Base-by-base conservation (phyloP, 2,329 filamentous ascomycete genomes). In the Phaeosphaeriaceae sp. region DNA sequence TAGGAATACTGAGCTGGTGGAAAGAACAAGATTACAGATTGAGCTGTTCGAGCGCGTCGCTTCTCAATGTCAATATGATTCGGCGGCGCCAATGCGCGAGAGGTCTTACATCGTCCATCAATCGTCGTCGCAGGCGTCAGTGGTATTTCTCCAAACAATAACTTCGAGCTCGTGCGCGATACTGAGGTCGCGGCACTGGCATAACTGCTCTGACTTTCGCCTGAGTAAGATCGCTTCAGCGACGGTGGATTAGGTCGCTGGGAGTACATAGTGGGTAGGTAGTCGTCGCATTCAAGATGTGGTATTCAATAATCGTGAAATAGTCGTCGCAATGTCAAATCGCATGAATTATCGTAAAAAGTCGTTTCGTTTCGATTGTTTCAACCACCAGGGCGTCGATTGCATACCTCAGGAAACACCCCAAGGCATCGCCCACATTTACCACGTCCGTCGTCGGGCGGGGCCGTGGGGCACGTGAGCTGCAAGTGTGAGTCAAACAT, bases 81-180 rank as follows among this genome's bases (percentile, higher is more conserved):
- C 41, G 20, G 36, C 13, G 5, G 22, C 22, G 49, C 36, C 4
- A 51, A 51, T 49, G 56, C 54, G 58, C 60, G 62, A 25, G 56
- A 48, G 25, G 51, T 65, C 73, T 76, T 72, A 76, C 75, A 76
- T 76, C 71, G 62, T 61, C 72, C 73, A 60, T 73, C 71, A 45
- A 71, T 65, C 2, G 70, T 75, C 19, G 73, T 75, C 54, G 72
- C 73, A 61, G 79, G 79, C 47, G 76, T 78, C 57, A 76, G 74
- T 60, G 81, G 79, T 57, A 84, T 82, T 65, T 84, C 82, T 60
- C 82, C 82, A 73, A 84, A 84, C 60, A 84, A 69, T 54, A 81
- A 70, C 74, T 72, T 77, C 17, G 74, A 77, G 65, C 73, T 78
- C 45, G 74, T 62, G 52, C 71, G 73, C 60, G 73, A 77, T 49